Conservation (phyloP, 2,329 filamentous ascomycete genomes). For the Colletotrichum filicis region DNA sequence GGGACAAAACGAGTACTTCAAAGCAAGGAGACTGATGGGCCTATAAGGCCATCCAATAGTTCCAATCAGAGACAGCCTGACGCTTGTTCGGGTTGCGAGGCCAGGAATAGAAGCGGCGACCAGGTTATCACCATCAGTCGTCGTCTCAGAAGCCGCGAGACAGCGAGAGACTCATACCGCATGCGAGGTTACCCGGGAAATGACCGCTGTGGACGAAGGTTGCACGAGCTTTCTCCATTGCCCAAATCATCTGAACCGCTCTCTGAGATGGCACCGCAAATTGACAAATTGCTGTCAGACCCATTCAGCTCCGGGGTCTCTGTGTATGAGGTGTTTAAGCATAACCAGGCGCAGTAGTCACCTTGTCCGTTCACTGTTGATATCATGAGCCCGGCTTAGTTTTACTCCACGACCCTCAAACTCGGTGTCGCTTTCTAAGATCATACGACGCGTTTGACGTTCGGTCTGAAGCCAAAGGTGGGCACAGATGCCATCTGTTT, state of each 20-base stretch:
- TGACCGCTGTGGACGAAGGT: not conserved
- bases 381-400: not conserved
- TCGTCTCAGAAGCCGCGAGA: not conserved
- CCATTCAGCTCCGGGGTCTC: no score
- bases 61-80: not conserved
- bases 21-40: not conserved
- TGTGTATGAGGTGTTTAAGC: not conserved
- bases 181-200: slow-evolving; percentile 1
- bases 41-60: not conserved
- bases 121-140: not conserved
- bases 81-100: not conserved
- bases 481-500: not conserved
- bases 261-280: not conserved
- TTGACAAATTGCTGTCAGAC: not conserved
- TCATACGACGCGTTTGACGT: not conserved
- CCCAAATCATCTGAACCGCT: slow-evolving; percentile 15
- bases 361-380: not conserved
- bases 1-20: not conserved
- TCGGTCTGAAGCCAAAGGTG: not conserved
- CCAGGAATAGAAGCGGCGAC: not conserved
- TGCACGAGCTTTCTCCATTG: slow-evolving; percentile 1
- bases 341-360: not conserved
- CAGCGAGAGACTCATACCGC: not conserved
- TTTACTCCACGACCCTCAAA: not conserved
- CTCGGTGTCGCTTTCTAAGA: not conserved